Base-by-base conservation (phyloP, 495 filamentous ascomycete species). In the Bacidia gigantensis region DNA sequence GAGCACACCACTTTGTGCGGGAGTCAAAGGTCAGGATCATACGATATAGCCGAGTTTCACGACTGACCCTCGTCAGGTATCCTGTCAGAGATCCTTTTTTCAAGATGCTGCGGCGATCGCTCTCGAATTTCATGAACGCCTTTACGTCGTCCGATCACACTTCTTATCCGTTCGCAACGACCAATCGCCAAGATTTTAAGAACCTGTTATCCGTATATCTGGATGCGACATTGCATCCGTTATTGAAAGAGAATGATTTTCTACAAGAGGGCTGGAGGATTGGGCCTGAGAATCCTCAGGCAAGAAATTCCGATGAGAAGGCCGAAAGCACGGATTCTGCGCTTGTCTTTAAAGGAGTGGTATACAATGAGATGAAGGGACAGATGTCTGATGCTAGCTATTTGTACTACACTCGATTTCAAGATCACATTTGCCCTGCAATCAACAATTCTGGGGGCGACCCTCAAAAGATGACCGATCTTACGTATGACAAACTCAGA, bases 331-430 rank as follows among this genome's bases (percentile, higher is more conserved):
- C 61, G 64, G 51, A 69, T 66, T 75, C 69, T 48, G 79, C 76
- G 32, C 77, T 97, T 18, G 82, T 96, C 12, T 98, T 98, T 73
- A 98, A 98, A 65, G 92, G 92, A 21, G 92, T 98, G 11, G 92
- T 98, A 21, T 98, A 98, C 67, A 98, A 98, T 62, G 92, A 98
- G 69, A 98, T 98, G 92, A 98, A 98, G 67, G 92, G 92, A 0
- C 88, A 95, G 62, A 95, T 97, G 79, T 97, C 92, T 7, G 92
- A 97, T 65, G 86, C 92, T 12, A 87, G 87, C 60, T 97, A 98
- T 65, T 74, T 97, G 2, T 98, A 83, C 69, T 96, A 95, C 58
- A 92, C 95, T 54, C 73, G 80, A 49, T 97, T 93, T 62, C 87
- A 92, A 62, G 87, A 98, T 56, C 87, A 90, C 65, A 87, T 98